A percentile compares a stretch with the other conserved stretches of the same genome.
These are phyloP conservation scores for Kuraishia molischiana DNA, from an alignment of 805 yeast species.

Conservation along the genomic window DNA sequence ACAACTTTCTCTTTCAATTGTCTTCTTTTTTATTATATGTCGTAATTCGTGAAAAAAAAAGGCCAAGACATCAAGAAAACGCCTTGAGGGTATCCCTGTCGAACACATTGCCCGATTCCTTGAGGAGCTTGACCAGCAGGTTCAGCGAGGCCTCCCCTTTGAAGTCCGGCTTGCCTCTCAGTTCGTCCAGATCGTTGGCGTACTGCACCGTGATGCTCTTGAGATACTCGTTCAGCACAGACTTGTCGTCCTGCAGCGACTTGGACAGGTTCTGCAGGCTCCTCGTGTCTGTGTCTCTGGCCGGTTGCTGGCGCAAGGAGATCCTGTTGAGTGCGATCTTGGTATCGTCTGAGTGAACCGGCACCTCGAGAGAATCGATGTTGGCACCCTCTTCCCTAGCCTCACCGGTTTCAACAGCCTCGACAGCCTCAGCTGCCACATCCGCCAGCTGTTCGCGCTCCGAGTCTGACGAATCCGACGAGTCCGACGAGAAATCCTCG, in stretches of 20 bases:
- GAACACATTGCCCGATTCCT: constrained; percentile 49
- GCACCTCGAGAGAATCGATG: constrained; percentile 1
- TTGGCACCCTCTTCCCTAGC: constrained; percentile 11
- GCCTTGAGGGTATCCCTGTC: constrained; percentile 37
- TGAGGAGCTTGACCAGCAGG: constrained; percentile 45
- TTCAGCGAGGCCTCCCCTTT: constrained; percentile 42
- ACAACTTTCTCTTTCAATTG: not conserved
- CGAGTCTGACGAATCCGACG: constrained; percentile 26
- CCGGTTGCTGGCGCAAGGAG: constrained; percentile 5
- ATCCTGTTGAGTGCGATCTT: constrained; percentile 9
- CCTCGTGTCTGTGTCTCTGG: constrained; percentile 5
- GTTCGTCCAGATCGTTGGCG: constrained; percentile 49
- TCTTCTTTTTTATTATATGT: not conserved
- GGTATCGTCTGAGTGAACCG: constrained; percentile 7
- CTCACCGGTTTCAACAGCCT: constrained; percentile 11
- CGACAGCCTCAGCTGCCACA: constrained; percentile 5
- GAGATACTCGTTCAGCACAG: constrained; percentile 38
- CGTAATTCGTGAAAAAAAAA: too few species aligned
- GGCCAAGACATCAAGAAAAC: not conserved
- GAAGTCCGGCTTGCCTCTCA: constrained; percentile 59
- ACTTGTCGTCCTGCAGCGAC: constrained; percentile 8
- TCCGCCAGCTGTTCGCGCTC: constrained; percentile 9
- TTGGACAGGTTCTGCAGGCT: constrained; percentile 1
- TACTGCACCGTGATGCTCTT: constrained; percentile 46
- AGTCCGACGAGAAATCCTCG: constrained; percentile 53